Percentiles rank a stretch among this genome's conserved stretches.
phyloP scores from a whole-genome alignment of 352 stramenopile genomes.

The Saprolegnia diclina region DNA sequence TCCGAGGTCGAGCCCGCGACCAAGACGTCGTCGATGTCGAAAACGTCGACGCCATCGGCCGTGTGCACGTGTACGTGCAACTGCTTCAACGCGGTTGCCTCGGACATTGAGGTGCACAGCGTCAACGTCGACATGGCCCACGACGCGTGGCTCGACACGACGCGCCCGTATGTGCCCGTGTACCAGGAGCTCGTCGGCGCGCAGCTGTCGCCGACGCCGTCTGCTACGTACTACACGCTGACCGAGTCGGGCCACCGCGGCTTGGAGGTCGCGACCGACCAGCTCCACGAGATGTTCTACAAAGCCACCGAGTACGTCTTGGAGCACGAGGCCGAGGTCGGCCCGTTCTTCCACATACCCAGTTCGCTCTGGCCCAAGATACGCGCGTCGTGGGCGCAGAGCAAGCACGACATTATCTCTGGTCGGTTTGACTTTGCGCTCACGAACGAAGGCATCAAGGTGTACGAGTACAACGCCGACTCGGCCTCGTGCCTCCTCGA shows the following conservation, averaged over 20 bases:
- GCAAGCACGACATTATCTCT: conserved; percentile 23
- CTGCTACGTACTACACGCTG: conserved; percentile 16
- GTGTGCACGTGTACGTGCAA: neutral
- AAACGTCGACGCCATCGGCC: neutral
- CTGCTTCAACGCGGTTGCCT: neutral
- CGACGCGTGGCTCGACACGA: conserved; percentile 5
- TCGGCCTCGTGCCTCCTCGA: conserved; percentile 25
- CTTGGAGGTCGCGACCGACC: conserved; percentile 4
- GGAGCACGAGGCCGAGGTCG: conserved; percentile 15
- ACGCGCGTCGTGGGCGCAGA: conserved; percentile 15
- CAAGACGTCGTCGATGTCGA: neutral
- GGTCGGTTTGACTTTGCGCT: conserved; percentile 26
- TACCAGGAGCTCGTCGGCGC: conserved; percentile 18
- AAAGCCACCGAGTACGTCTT: conserved; percentile 23
- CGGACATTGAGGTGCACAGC: conserved; percentile 4
- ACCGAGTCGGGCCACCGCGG: conserved; percentile 17
- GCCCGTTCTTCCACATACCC: conserved; percentile 22
- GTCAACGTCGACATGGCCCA: neutral
- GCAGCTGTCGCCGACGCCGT: neutral
- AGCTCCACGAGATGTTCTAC: conserved; percentile 26
- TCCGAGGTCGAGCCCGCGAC: conserved; percentile 4
- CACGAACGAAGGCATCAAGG: conserved; percentile 21
- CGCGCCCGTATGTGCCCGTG: conserved; percentile 16
- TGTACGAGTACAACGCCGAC: conserved; percentile 27
- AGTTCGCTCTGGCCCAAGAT: conserved; percentile 22